Conservation (phyloP, 2,329 filamentous ascomycete genomes). For the Chaetomium strumarium region DNA sequence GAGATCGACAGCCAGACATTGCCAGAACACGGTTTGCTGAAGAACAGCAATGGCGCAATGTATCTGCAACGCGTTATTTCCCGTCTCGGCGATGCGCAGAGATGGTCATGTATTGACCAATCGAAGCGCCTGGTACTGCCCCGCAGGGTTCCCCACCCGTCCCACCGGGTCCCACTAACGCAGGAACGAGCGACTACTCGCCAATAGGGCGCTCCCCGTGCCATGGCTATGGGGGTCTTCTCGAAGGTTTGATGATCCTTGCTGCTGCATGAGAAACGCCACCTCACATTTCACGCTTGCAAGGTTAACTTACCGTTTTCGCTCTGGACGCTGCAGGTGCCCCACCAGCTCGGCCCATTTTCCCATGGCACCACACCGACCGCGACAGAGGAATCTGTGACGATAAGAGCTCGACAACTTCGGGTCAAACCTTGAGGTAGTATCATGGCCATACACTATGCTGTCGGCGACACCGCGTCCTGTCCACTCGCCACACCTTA, state of each 20-base stretch:
- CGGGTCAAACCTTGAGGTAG: too few species aligned
- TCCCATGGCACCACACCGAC: not conserved
- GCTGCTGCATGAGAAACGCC: constrained; percentile 11
- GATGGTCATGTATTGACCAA: constrained; percentile 4
- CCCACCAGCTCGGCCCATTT: not conserved
- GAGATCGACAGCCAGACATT: constrained; percentile 8
- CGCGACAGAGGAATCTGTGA: too few species aligned
- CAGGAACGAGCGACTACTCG: constrained; percentile 19
- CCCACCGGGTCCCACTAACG: constrained; percentile 15
- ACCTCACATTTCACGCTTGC: constrained; percentile 11
- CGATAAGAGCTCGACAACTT: too few species aligned
- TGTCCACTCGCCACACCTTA: too few species aligned
- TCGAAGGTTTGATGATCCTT: constrained; percentile 21
- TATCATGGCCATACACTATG: too few species aligned
- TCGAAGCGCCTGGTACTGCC: not conserved
- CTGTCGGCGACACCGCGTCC: too few species aligned
- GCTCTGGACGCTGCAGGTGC: not conserved
- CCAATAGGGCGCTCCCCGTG: constrained; percentile 20
- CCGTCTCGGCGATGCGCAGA: constrained; percentile 11
- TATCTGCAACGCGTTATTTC: constrained; percentile 14
- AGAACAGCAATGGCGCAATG: constrained; percentile 18
- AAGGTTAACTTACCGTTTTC: constrained; percentile 5
- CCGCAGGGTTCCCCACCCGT: not conserved
- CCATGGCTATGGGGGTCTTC: constrained; percentile 21
- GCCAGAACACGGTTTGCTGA: not conserved